phyloP scores from a whole-genome alignment of 2,329 filamentous ascomycete genomes.

The Fusarium drepaniforme region DNA sequence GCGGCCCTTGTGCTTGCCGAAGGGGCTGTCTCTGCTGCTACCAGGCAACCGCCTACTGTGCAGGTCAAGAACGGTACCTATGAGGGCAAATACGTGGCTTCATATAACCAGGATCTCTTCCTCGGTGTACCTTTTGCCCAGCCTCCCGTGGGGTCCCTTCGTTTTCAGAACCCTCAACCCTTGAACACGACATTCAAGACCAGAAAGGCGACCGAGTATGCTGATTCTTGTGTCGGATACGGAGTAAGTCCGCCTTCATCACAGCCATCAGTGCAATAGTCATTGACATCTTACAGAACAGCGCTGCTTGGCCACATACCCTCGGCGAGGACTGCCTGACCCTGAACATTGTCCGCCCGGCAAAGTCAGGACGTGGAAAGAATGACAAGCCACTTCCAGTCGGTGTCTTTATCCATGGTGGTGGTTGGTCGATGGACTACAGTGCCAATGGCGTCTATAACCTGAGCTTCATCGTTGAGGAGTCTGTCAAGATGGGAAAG shows the following conservation, averaged over 20 bases:
- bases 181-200: constrained; percentile 28
- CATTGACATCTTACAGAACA: constrained; percentile 20
- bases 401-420: constrained; percentile 49
- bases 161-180: constrained; percentile 30
- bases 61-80: constrained; percentile 40
- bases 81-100: constrained; percentile 33
- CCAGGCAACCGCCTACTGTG: constrained; percentile 24
- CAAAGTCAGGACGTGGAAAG: neutral
- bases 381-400: constrained; percentile 37
- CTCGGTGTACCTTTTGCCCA: constrained; percentile 41
- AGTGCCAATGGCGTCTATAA: constrained; percentile 67
- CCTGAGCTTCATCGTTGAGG: constrained; percentile 68
- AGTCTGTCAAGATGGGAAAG: constrained; percentile 43
- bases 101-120: constrained; percentile 38
- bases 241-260: constrained; percentile 8
- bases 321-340: constrained; percentile 39
- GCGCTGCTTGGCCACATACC: constrained; percentile 27
- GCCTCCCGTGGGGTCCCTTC: constrained; percentile 28
- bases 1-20: constrained; percentile 16
- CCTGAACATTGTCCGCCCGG: constrained; percentile 35
- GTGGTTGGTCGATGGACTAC: constrained; percentile 56
- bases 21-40: neutral
- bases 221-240: constrained; percentile 42
- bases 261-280: fast-evolving
- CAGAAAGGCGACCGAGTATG: constrained; percentile 37